Conservation (phyloP, 2,329 filamentous ascomycete species). For the Arthrobotrys conoides region DNA sequence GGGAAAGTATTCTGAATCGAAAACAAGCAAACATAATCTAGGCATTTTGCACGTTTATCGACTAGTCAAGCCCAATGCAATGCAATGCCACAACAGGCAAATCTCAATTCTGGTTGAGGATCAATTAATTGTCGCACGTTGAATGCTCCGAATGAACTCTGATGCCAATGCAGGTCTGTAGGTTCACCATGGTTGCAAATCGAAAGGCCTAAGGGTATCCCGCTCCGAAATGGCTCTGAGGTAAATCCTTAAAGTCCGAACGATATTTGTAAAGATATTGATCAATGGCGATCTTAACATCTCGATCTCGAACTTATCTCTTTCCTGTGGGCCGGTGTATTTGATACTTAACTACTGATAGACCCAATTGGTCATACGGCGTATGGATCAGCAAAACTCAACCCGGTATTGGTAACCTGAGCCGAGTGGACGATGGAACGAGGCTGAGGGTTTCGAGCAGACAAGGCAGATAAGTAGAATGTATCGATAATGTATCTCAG, state of each 20-base stretch:
- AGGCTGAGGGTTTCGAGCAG: slow-evolving; percentile 18
- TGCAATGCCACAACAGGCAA: slow-evolving; percentile 5
- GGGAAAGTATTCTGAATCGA: slow-evolving; percentile 27
- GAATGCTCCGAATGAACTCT: background rate
- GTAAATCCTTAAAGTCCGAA: slow-evolving; percentile 35
- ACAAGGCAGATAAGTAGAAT: slow-evolving; percentile 28
- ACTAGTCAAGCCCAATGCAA: too few relatives aligned
- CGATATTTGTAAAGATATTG: background rate
- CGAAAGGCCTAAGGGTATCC: slow-evolving; percentile 22
- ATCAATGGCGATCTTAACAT: slow-evolving; percentile 6
- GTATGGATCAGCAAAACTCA: slow-evolving; percentile 28
- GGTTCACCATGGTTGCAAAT: slow-evolving; percentile 4
- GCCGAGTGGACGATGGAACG: slow-evolving; percentile 29
- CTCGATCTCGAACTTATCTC: background rate
- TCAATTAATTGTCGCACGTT: background rate
- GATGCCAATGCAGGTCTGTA: background rate
- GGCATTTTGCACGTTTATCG: background rate
- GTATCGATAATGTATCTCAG: slow-evolving; percentile 9
- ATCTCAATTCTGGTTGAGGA: background rate
- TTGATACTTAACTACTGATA: background rate
- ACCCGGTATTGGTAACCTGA: slow-evolving; percentile 42
- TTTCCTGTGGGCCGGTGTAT: background rate
- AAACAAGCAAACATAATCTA: slow-evolving; percentile 50
- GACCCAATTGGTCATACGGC: slow-evolving; percentile 30
- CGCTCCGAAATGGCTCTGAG: slow-evolving; percentile 26